Conservation (phyloP, 352 stramenopile genomes). For the Plasmopara viticola region DNA sequence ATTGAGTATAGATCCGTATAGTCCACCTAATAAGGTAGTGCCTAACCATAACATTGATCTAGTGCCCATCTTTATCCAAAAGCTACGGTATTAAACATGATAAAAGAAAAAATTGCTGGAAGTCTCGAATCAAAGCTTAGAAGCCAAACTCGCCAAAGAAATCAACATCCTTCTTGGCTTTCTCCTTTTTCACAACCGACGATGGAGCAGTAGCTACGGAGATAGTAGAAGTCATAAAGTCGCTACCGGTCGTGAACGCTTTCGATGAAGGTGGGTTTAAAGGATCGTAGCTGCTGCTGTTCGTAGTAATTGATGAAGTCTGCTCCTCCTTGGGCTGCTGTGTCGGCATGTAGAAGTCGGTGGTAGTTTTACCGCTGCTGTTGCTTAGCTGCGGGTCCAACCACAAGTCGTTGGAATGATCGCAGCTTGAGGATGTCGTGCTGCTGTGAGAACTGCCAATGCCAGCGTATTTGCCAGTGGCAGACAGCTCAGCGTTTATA, state of each 20-base stretch:
- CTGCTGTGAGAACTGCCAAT: constrained; percentile 34
- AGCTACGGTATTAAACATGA: too few species aligned
- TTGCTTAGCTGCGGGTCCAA: constrained; percentile 46
- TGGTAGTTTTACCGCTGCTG: constrained; percentile 11
- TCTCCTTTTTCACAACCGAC: constrained; percentile 23
- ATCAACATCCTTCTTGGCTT: constrained; percentile 77
- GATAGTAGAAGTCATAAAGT: constrained; percentile 9
- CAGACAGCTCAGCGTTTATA: constrained; percentile 47
- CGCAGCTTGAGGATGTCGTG: constrained; percentile 25
- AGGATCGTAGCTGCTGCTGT: constrained; percentile 23
- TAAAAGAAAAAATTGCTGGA: too few species aligned
- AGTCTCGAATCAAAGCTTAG: constrained; percentile 12
- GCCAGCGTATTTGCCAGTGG: constrained; percentile 61
- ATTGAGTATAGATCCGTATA: too few species aligned
- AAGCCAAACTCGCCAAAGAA: constrained; percentile 83
- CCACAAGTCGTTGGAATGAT: constrained; percentile 69
- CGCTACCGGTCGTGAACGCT: constrained; percentile 15
- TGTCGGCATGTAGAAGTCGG: constrained; percentile 14
- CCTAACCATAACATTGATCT: too few species aligned
- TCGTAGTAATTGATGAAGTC: constrained; percentile 38
- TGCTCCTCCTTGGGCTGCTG: constrained; percentile 25
- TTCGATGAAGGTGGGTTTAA: constrained; percentile 19
- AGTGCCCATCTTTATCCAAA: too few species aligned
- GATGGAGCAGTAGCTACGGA: constrained; percentile 15
- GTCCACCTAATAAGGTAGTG: too few species aligned